These are phyloP conservation scores for Peniophora sp. DNA, from an alignment of 1,284 basidiomycete genomes.

Conservation along the genomic window DNA sequence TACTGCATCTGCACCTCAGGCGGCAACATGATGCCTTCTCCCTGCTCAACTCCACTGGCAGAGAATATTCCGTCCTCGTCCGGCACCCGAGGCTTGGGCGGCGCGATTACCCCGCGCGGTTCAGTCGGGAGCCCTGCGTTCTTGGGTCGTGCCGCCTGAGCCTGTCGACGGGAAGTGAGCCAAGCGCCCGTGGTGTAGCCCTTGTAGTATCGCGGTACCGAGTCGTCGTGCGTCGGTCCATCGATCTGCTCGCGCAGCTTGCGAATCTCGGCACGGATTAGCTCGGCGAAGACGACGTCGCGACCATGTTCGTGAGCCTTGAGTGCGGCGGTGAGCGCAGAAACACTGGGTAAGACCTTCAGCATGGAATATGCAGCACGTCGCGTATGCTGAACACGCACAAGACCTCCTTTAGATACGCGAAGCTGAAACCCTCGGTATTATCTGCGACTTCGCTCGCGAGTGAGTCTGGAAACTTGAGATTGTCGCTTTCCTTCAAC, in stretches of 20 bases:
- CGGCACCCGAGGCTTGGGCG: too few species aligned
- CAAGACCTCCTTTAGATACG: constrained; percentile 78
- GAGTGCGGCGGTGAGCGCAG: constrained; percentile 6
- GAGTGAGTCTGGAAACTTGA: constrained; percentile 54
- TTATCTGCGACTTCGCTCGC: constrained; percentile 45
- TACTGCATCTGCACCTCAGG: too few species aligned
- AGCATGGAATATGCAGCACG: too few species aligned
- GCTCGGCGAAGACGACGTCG: constrained; percentile 4
- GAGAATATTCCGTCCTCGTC: too few species aligned
- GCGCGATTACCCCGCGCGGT: too few species aligned
- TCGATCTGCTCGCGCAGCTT: constrained; percentile 21
- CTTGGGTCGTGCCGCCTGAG: too few species aligned
- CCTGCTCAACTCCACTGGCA: too few species aligned
- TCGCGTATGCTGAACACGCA: constrained; percentile 25
- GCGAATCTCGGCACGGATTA: constrained; percentile 8
- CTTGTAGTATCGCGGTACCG: too few species aligned
- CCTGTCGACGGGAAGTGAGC: too few species aligned
- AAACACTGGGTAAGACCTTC: constrained; percentile 8
- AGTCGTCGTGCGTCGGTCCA: constrained; percentile 11
- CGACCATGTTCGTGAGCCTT: constrained; percentile 9
- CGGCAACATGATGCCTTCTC: too few species aligned
- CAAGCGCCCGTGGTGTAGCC: too few species aligned
- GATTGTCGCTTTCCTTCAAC: constrained; percentile 42
- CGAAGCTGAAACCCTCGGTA: constrained; percentile 64
- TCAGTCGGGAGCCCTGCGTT: too few species aligned